A percentile compares a stretch with the other conserved stretches of the same genome.
Evolutionary conservation across 73 alveolate species (phyloP).

Genomic region (Uronychia setigera): DNA sequence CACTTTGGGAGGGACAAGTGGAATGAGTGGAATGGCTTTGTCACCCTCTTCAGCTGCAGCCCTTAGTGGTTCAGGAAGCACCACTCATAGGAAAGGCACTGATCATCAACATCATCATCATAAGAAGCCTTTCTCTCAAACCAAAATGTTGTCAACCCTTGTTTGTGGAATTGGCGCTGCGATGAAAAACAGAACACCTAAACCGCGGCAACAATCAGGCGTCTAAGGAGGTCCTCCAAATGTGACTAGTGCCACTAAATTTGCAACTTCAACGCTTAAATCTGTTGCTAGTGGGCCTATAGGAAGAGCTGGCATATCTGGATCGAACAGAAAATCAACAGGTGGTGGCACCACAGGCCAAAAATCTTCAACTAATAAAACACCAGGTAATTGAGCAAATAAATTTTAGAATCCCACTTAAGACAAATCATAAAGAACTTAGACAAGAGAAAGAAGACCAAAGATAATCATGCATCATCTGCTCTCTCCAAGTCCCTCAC

Average conservation of each 20-base stretch:
- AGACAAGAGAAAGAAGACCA: neutral
- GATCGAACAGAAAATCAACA: neutral
- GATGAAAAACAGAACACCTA: neutral
- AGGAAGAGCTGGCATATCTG: neutral
- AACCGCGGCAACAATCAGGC: neutral
- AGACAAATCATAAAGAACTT: neutral
- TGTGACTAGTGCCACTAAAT: neutral
- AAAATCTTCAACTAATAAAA: neutral
- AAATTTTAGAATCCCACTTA: neutral
- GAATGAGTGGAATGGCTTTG: no score
- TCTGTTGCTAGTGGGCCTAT: neutral
- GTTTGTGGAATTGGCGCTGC: slow-evolving; percentile 1
- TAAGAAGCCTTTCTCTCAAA: neutral
- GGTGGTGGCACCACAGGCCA: neutral
- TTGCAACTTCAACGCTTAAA: neutral
- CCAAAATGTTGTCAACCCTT: neutral
- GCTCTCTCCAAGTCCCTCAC: slow-evolving; percentile 3
- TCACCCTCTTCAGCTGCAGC: no score
- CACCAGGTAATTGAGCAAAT: neutral
- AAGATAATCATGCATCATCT: neutral
- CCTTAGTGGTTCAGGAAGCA: no score
- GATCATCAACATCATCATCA: neutral
- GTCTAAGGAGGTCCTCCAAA: neutral
- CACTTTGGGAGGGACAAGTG: no score
- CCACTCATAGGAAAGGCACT: neutral